Base-by-base conservation (phyloP, 2,329 filamentous ascomycete species). In the Cladobotryum protrusum region DNA sequence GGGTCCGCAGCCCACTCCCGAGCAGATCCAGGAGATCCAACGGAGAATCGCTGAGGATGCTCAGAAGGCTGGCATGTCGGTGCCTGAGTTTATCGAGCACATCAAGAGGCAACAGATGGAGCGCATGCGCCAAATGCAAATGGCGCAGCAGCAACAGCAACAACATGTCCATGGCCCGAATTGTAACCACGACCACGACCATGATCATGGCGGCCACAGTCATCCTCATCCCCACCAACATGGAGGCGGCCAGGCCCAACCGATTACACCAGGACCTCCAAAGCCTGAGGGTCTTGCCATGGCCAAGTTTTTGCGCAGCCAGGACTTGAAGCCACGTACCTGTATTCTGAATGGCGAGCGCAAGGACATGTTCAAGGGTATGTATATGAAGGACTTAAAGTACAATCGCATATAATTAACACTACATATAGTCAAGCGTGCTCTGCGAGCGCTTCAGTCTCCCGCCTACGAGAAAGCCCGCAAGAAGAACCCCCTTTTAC, bases 341-440 rank as follows among this genome's bases (percentile, higher is more conserved):
- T 92, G 88, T 67, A 95, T 99, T 56, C 80, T 97, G 57, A 91
- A 96, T 58, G 93, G 93, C 61, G 91, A 96, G 77, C 82, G 93
- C 62, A 97, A 96, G 72, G 92, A 99, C 58, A 95, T 99, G 88
- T 97, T 99, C 71, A 87, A 86, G 78, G 90, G 89, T 92, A 75
- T 45, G 64, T 54, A 18, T 29, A 12, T 18, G 11, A 4, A 11
- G 32, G 17, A 15, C 17, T 33, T 5, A 20, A 36, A 11, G 20
- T 6, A 37, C 29, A n/a, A 33, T 7, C 18, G 24, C 15, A 9
- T 14, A 20, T 18, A 24, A 33, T 42, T 39, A 4, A 49, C 14
- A 19, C 15, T 33, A 14, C 7, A n/a, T 14, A 58, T 57, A 95
- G 93, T 99, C 67, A 97, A 97, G 78, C 89, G 93, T 66, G 93